Evolutionary conservation across 148 eudicot genomes (phyloP), one percentile per base, ranked within the genome.

Genomic region (Fagopyrum tataricum): DNA sequence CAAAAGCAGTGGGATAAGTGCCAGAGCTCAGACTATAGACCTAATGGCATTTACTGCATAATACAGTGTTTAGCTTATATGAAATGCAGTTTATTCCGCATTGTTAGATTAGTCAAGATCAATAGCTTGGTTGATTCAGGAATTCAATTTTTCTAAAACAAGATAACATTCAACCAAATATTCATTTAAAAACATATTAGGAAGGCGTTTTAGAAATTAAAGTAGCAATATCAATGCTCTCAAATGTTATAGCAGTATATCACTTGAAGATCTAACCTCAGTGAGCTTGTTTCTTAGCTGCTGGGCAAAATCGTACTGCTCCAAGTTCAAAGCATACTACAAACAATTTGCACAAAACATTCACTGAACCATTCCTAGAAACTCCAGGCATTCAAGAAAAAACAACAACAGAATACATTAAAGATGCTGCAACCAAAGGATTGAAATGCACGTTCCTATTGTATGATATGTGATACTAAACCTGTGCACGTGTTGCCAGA

Each of bases 251-350:
- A 31, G 17, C n/a, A n/a, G n/a, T n/a, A n/a, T n/a, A n/a, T n/a
- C 69, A 67, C 51, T 31, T 26, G 21, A 77, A 46, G 71, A 42
- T 42, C 86, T 75, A 78, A 95, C 98, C 98, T 95, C 98, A 74
- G 84, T 86, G 76, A 91, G 91, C 80, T 92, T 95, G 88, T 81
- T 86, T 80, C 97, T 90, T 83, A 95, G 79, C 74, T 91, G 88
- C 79, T 95, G 87, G 39, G 98, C 97, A 79, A 87, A 76, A 61
- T 91, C 98, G 72, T 87, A 95, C 86, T 91, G 89, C 83, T 95
- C 97, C 93, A 91, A 66, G 79, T 95, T 95, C 90, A 91, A 77
- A 75, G 96, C 90, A 80, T 85, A 93, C 98, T 95, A 90, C 87
- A 79, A 79, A 44, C 44, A 77, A 20, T 64, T 70, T 69, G 31